Evolutionary conservation across 768 basidiomycete genomes (phyloP).

Genomic region (Xerocomellus dryophilus): DNA sequence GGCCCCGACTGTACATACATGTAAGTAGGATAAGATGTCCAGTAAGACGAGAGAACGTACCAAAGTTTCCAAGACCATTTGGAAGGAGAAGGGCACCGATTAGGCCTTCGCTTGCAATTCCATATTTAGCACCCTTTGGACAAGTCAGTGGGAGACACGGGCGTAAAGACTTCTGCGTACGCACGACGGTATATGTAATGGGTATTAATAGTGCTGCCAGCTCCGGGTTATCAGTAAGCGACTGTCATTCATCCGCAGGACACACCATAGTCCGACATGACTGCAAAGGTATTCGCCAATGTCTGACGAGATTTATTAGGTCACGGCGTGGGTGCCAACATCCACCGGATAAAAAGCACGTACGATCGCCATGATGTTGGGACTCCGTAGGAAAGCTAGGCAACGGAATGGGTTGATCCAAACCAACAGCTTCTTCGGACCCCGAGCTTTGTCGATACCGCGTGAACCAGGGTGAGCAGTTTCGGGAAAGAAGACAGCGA

Average conservation of each 20-base stretch:
- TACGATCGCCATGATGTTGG: conserved; percentile 55
- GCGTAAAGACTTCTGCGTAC: conserved; percentile 10
- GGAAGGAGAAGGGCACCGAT: conserved; percentile 28
- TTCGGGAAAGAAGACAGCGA: conserved; percentile 56
- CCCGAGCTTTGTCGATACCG: conserved; percentile 47
- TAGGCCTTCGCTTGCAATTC: conserved; percentile 19
- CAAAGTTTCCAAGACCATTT: conserved; percentile 25
- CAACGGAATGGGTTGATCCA: conserved; percentile 60
- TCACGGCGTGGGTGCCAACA: neutral
- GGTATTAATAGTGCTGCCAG: conserved; percentile 49
- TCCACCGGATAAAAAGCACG: conserved; percentile 20
- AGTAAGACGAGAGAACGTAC: conserved; percentile 6
- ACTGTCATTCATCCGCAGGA: conserved; percentile 8
- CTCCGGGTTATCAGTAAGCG: neutral
- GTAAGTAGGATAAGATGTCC: neutral
- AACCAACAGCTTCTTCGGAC: conserved; percentile 31
- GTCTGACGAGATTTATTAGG: conserved; percentile 31
- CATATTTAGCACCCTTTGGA: conserved; percentile 46
- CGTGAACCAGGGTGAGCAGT: conserved; percentile 60
- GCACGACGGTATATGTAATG: conserved; percentile 63
- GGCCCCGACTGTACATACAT: conserved; percentile 47
- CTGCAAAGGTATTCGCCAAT: conserved; percentile 35
- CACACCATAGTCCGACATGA: conserved; percentile 36
- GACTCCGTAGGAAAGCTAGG: conserved; percentile 52
- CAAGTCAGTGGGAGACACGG: neutral